Base-by-base conservation (phyloP, 2,329 filamentous ascomycete species). In the Pseudopyrenochaeta lycopersici region DNA sequence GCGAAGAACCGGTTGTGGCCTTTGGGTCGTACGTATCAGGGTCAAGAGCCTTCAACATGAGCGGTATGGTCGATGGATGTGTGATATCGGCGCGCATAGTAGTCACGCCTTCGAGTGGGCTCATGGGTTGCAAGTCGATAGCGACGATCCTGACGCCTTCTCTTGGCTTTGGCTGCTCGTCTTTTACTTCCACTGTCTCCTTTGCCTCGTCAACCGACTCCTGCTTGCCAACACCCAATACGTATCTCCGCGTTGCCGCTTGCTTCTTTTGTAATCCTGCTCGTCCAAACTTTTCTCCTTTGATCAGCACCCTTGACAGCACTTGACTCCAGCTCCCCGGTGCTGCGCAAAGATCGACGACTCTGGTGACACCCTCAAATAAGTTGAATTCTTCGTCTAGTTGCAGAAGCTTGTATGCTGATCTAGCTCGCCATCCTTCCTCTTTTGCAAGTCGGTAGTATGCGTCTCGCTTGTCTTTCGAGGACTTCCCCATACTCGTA, bases 401-500 rank as follows among this genome's bases (percentile, higher is more conserved):
- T 77, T 99, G 95, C 11, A 99, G 87, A 20, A 99, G 86, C 78
- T 99, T 99, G 82, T 97, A 99, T 7, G 95, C 95, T 63, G 92
- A 97, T 52, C 95, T 86, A 23, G 95, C 95, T 31, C 95, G 90
- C 94, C 95, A 99, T 61, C 96, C 96, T 81, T 99, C 95, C 77
- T 99, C 95, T 79, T 99, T 99, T 15, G 95, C 95, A 7, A 99
- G 90, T 48, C 95, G 87, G 73, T 99, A 99, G 79, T 99, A 99
- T 40, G 93, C 93, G 76, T 99, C 95, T 47, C 95, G 90, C 80
- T 99, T 99, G 74, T 99, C 95, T 78, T 99, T 99, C 42, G 94
- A 98, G 1, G 95, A 97, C 76, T 98, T 98, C 1, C 93, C 93
- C 93, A 97, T 96, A 14, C 21, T 62, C 23, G 9, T 32, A 10